Base-by-base conservation (phyloP, 2,329 filamentous ascomycete species). In the Gaeumannomyces sp. region DNA sequence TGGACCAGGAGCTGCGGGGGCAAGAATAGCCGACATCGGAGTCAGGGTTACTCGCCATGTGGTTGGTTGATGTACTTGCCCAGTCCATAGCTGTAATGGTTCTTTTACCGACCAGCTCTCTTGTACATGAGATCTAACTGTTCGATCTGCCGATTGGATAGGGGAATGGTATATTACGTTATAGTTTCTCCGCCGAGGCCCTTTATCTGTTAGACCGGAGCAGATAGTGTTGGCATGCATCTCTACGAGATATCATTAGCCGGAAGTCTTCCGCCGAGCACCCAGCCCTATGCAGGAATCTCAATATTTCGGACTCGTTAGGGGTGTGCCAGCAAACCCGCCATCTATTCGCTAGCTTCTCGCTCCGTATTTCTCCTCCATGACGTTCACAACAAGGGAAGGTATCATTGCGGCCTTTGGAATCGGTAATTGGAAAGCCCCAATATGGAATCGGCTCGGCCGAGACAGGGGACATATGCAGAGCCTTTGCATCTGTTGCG, bases 1-100 rank as follows among this genome's bases (percentile, higher is more conserved):
- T 90, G 59, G 79, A 76, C n/a, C 76, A 74, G 71, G 84, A 85
- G 61, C 64, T 85, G 25, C n/a, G n/a, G 22, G 45, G 22, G 45
- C 14, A 16, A 22, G 8, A 50, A 25, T 53, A 53, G 22, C 22
- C 35, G n/a, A 38, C 25, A 35, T 61, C 59, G 33, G 31, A n/a
- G 33, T 38, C n/a, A 61, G 11, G 59, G 22, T 19, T 31, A 60
- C 27, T 4, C 16, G 33, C n/a, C 28, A 16, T 61, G 27, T 35
- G 29, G 27, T 45, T 45, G 19, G 38, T 7, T n/a, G 45, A 50
- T 50, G 19, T 53, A 10, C 45, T 53, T n/a, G 45, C 4, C 10
- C 16, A 50, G 38, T 5, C 16, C 8, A 8, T 50, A 1, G 5
- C 6, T 6, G 16, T 50, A 8, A 50, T 50, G 38, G 38, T 50